A percentile compares a stretch with the other conserved stretches of the same genome.
phyloP scores from a whole-genome alignment of 805 yeast species.

The Myxozyma lipomycoides region DNA sequence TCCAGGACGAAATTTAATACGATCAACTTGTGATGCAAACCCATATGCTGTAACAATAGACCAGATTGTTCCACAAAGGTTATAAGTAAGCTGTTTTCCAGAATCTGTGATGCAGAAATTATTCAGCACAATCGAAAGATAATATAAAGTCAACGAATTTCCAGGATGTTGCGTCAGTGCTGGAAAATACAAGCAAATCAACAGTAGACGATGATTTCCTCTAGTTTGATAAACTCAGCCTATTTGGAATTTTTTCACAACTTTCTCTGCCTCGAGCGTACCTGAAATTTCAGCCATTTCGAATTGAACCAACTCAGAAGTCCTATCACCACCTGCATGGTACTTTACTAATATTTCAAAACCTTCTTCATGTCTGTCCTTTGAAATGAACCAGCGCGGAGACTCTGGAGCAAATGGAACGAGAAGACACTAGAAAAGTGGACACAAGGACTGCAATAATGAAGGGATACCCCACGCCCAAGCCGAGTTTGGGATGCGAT shows the following conservation, averaged over 20 bases:
- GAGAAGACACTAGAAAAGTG: slow-evolving; percentile 47
- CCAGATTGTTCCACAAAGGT: background rate
- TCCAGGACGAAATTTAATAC: background rate
- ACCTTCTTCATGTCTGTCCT: slow-evolving; percentile 55
- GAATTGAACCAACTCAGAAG: slow-evolving; percentile 37
- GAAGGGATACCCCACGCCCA: slow-evolving; percentile 57
- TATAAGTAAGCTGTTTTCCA: slow-evolving; percentile 4
- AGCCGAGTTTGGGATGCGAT: slow-evolving; percentile 27
- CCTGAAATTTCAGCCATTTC: slow-evolving; percentile 43
- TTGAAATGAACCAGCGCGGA: slow-evolving; percentile 65
- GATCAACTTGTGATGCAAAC: background rate
- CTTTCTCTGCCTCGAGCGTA: slow-evolving; percentile 43
- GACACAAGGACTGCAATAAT: slow-evolving; percentile 48
- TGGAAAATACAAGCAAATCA: slow-evolving; percentile 38
- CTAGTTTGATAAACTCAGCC: slow-evolving; percentile 41
- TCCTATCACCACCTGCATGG: slow-evolving; percentile 43
- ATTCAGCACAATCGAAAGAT: slow-evolving; percentile 47
- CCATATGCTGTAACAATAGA: background rate
- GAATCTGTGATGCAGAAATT: slow-evolving; percentile 52
- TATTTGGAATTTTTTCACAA: slow-evolving; percentile 38
- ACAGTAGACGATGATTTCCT: slow-evolving; percentile 44
- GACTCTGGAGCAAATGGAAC: slow-evolving; percentile 52
- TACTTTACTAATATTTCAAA: slow-evolving; percentile 41
- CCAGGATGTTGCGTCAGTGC: slow-evolving; percentile 48
- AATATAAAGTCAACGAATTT: slow-evolving; percentile 51